Evolutionary conservation across 768 basidiomycete genomes (phyloP), one percentile per base, ranked within the genome.

Genomic region (Hygrophoropsis aurantiaca): DNA sequence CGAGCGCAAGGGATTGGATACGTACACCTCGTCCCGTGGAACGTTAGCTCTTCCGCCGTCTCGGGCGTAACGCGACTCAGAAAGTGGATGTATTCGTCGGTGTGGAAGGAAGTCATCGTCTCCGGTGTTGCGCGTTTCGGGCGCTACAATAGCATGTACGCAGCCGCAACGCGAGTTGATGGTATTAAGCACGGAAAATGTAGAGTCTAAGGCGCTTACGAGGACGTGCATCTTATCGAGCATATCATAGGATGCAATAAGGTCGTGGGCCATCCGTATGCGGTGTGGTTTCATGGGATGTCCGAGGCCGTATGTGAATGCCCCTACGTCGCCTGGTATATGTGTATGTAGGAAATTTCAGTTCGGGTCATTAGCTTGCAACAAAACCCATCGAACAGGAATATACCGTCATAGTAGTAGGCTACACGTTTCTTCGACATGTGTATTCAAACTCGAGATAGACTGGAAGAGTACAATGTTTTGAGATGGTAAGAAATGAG

Each of bases 221-320:
- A 97, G 69, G 49, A 95, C 79, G 57, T 95, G 86, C 90, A 98
- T 94, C 70, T 90, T 87, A 52, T 85, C 84, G n/a, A 95, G 75
- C 82, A 99, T 87, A 19, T 85, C 87, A 58, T 98, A 99, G 25
- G 91, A 87, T 11, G 84, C 79, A 25, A 97, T 83, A 43, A 99
- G 72, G 55, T 95, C 89, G 63, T 99, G 94, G 0, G 94, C 89
- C 67, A 99, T 87, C 43, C 87, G 80, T 73, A 98, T 95, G 30
- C 95, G 77, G 61, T 95, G 92, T 0, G 95, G 95, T 67, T 97
- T 97, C 92, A 97, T 97, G 39, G 88, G 88, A 56, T 97, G 94
- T 3, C 87, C 87, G 42, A 87, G 72, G 30, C 91, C 92, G 62
- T 92, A 95, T 1, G 88, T 87, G 61, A 87, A 85, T 25, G 79